Evolutionary conservation across 2,329 filamentous ascomycete genomes (phyloP).

Genomic region (Penicillium sp.): DNA sequence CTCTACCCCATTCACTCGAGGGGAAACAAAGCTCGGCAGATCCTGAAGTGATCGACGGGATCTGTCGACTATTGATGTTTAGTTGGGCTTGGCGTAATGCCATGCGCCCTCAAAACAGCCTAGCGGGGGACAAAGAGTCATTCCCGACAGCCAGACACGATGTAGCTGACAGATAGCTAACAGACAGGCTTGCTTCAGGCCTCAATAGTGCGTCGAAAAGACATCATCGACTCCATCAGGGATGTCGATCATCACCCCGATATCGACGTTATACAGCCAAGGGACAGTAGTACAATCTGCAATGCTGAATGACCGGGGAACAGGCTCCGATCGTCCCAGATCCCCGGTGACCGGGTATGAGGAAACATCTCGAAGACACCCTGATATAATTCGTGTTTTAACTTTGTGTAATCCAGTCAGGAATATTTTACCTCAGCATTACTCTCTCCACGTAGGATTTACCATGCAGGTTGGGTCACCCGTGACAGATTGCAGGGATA

Average conservation of each 20-base stretch:
- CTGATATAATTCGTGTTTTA: background rate
- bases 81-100: conserved; percentile 33
- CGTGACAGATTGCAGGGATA: conserved; percentile 4
- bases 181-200: conserved; percentile 15
- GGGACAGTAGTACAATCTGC: background rate
- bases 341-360: background rate
- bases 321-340: conserved; percentile 2
- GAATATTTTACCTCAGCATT: background rate
- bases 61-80: conserved; percentile 42
- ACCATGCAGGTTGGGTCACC: conserved; percentile 7
- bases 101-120: conserved; percentile 14
- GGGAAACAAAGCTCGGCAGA: conserved; percentile 27
- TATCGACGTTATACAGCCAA: background rate
- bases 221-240: conserved; percentile 4
- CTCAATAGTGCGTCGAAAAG: conserved; percentile 18
- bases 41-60: conserved; percentile 38
- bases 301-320: background rate
- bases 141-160: background rate
- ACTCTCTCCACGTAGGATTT: background rate
- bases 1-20: background rate
- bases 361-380: conserved; percentile 9
- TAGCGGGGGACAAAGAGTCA: background rate
- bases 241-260: conserved; percentile 1
- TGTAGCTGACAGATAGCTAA: conserved; percentile 9
- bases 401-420: background rate